Evolutionary conservation across 306 rosid genomes (phyloP).

Genomic region (Canavalia gladiata): DNA sequence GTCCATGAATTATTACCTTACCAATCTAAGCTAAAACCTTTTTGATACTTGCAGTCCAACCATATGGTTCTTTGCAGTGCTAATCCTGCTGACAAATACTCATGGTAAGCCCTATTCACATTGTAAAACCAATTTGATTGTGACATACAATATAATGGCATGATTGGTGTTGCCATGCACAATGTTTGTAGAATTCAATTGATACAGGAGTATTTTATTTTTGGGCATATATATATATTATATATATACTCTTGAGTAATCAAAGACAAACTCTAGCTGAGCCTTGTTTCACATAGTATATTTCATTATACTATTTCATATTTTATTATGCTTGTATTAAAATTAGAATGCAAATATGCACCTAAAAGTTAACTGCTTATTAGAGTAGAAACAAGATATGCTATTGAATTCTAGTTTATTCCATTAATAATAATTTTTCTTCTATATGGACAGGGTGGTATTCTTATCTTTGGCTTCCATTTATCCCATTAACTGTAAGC

Average conservation of each 20-base stretch:
- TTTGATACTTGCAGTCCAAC: constrained; percentile 67
- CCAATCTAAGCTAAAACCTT: constrained; percentile 17
- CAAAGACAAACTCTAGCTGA: too few species aligned
- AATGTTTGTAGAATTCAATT: constrained; percentile 3
- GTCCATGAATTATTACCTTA: neutral
- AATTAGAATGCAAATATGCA: too few species aligned
- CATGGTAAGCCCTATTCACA: constrained; percentile 51
- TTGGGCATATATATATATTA: too few species aligned
- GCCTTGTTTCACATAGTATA: too few species aligned
- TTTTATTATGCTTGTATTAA: too few species aligned
- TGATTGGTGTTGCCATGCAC: neutral
- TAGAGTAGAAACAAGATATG: neutral
- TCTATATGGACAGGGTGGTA: constrained; percentile 65
- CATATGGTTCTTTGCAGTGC: constrained; percentile 74
- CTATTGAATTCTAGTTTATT: constrained; percentile 7
- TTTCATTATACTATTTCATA: too few species aligned
- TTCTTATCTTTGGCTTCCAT: constrained; percentile 77
- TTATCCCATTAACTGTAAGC: constrained; percentile 75
- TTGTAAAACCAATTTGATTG: neutral
- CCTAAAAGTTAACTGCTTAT: neutral
- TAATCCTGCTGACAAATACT: constrained; percentile 64
- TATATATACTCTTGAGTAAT: too few species aligned
- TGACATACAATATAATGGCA: neutral
- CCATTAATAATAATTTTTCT: constrained; percentile 1
- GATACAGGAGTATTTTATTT: neutral